Evolutionary conservation across 108 stramenopile species (phyloP).

Genomic region (Conticribra weissflogii): DNA sequence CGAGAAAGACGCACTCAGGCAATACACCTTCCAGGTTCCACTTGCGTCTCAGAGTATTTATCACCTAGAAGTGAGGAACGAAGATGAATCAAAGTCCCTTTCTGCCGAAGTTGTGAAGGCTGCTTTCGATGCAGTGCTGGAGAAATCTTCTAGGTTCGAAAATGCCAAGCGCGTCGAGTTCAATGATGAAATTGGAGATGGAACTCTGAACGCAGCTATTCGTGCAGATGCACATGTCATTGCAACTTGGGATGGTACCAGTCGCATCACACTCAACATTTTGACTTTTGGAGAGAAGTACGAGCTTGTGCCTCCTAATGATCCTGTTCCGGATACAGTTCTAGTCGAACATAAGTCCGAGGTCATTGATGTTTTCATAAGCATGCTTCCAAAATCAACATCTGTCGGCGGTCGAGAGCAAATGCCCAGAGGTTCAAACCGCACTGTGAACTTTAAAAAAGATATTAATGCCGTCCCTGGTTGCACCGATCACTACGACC

Average conservation of each 20-base stretch:
- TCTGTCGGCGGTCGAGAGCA: conserved; percentile 33
- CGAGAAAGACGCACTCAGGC: conserved; percentile 44
- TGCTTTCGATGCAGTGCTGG: conserved; percentile 29
- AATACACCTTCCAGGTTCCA: conserved; percentile 38
- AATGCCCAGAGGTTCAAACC: conserved; percentile 47
- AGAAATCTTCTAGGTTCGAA: conserved; percentile 9
- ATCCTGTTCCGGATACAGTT: conserved; percentile 36
- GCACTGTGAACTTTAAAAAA: conserved; percentile 45
- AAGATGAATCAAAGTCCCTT: conserved; percentile 23
- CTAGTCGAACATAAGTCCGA: conserved; percentile 26
- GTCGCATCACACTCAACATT: conserved; percentile 31
- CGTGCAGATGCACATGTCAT: conserved; percentile 30
- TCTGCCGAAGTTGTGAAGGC: conserved; percentile 23
- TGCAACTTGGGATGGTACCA: conserved; percentile 42
- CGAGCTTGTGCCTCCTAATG: conserved; percentile 33
- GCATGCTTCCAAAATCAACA: conserved; percentile 32
- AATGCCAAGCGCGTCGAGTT: conserved; percentile 25
- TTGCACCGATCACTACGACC: conserved; percentile 39
- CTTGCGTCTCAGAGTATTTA: conserved; percentile 43
- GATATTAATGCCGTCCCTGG: conserved; percentile 52
- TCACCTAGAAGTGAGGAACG: conserved; percentile 39
- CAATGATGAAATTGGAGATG: conserved; percentile 39
- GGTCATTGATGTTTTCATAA: conserved; percentile 33
- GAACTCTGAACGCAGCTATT: conserved; percentile 33
- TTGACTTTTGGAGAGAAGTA: conserved; percentile 38